phyloP scores from a whole-genome alignment of 2,329 filamentous ascomycete species.

The Helotiales sp. region DNA sequence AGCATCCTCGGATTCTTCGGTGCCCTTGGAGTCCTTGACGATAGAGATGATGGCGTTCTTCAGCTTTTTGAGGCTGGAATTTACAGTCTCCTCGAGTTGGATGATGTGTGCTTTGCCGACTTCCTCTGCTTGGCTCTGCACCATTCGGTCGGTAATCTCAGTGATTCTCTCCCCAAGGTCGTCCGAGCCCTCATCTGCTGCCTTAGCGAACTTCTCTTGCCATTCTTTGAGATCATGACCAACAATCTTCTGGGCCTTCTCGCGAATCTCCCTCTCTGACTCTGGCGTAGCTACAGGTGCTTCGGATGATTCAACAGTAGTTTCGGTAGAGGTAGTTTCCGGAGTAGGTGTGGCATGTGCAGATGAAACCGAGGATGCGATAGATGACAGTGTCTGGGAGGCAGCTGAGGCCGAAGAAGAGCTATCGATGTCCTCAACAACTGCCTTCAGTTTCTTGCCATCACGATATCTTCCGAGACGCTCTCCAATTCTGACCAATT shows the following conservation, averaged over 20 bases:
- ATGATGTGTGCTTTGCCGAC: conserved; percentile 70
- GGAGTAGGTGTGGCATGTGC: conserved; percentile 32
- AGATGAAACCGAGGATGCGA: conserved; percentile 36
- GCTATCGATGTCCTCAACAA: conserved; percentile 58
- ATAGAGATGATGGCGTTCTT: conserved; percentile 71
- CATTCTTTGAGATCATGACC: conserved; percentile 79
- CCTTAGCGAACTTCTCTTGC: conserved; percentile 86
- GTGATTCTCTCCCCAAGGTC: conserved; percentile 66
- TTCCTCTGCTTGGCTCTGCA: conserved; percentile 66
- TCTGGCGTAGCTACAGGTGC: conserved; percentile 41
- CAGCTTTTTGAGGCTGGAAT: conserved; percentile 66
- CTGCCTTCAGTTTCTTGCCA: conserved; percentile 65
- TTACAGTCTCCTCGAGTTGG: conserved; percentile 70
- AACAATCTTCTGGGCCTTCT: conserved; percentile 69
- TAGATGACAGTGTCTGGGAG: conserved; percentile 37
- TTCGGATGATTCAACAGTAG: conserved; percentile 35
- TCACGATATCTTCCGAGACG: conserved; percentile 76
- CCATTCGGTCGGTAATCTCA: conserved; percentile 74
- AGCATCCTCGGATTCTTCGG: conserved; percentile 57
- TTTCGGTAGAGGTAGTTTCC: conserved; percentile 5
- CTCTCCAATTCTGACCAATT: conserved; percentile 89
- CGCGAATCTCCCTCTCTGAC: conserved; percentile 58
- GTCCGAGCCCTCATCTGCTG: conserved; percentile 81
- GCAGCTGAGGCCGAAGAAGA: conserved; percentile 41
- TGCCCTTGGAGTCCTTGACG: conserved; percentile 59